Evolutionary conservation across 202 grass and related monocot species (phyloP), one percentile per base, ranked within the genome.

Genomic region (Hordeum pubiflorum): DNA sequence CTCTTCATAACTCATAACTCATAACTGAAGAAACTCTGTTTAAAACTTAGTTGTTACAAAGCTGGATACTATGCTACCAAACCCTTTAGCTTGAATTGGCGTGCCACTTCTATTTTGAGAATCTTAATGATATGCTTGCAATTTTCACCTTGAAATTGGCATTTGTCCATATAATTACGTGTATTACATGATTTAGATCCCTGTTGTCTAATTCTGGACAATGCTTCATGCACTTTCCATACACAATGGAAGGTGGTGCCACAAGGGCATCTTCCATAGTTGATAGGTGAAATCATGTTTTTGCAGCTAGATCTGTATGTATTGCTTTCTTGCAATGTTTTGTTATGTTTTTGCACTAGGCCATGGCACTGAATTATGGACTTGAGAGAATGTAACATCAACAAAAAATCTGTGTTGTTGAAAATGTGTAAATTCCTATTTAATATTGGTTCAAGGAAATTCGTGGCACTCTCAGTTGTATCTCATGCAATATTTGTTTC

Each of bases 381-480:
- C 41, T 23, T 29, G 13, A 50, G 20, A 72, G 14, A 72, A 72
- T 31, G 69, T 24, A 72, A 72, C 38, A 46, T 43, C 0, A 58
- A 58, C 20, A 14, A 29, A 38, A 69, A 50, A 17, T 21, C 23
- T 18, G 39, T 41, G 46, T 29, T 29, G 14, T 18, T 14, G 40
- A 71, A 21, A 69, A 69, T 69, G 65, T 41, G 36, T 41, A 69
- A 14, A 69, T 69, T 69, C 65, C 10, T 69, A 69, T 41, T 69
- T 43, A 22, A 78, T 52, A 69, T 43, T 64, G 57, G 52, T 78
- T 73, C 26, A 69, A 73, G 57, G 66, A 73, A 50, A 80, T 80
- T 60, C 21, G 34, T 82, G 6, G 36, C 9, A 58, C 63, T 46
- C 26, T 59, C 29, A 72, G 36, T 77, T 65, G 15, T 63, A 81